phyloP scores from a whole-genome alignment of 768 basidiomycete genomes.

The Termitomyces sp. region DNA sequence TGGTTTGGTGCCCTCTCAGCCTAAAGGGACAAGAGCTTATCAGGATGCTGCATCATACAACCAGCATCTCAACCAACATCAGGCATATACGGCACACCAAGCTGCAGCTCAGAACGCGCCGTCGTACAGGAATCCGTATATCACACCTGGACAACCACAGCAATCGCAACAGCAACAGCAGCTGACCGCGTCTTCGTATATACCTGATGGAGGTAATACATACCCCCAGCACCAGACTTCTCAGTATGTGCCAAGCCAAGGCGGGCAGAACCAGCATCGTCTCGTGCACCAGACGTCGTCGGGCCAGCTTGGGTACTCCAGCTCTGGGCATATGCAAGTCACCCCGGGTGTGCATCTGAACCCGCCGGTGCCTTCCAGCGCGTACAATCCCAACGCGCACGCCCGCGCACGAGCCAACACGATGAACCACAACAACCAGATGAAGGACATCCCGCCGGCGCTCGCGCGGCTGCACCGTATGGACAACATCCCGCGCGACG shows the following conservation, averaged over 20 bases:
- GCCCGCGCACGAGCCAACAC: constrained; percentile 84
- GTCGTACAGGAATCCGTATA: constrained; percentile 78
- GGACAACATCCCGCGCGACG: constrained; percentile 84
- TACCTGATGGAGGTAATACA: constrained; percentile 23
- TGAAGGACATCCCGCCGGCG: constrained; percentile 93
- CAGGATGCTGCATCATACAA: constrained; percentile 93
- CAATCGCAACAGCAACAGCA: constrained; percentile 28
- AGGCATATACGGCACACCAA: constrained; percentile 87
- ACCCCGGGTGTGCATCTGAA: constrained; percentile 30
- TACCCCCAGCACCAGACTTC: constrained; percentile 22
- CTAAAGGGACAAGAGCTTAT: constrained; percentile 79
- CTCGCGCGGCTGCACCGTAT: constrained; percentile 85
- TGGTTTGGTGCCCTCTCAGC: constrained; percentile 85
- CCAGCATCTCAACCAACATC: constrained; percentile 91
- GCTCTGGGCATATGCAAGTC: constrained; percentile 26
- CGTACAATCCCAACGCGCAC: constrained; percentile 62
- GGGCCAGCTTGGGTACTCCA: constrained; percentile 36
- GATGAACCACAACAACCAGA: constrained; percentile 81
- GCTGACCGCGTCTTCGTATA: constrained; percentile 22
- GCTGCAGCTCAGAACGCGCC: constrained; percentile 67
- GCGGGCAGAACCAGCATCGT: constrained; percentile 30
- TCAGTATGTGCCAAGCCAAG: constrained; percentile 31
- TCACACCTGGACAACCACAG: constrained; percentile 41
- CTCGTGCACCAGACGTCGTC: constrained; percentile 47
- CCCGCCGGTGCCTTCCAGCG: constrained; percentile 55